These are phyloP conservation scores for Nyssa sinensis DNA, from an alignment of 148 eudicot species.

Conservation along the genomic window DNA sequence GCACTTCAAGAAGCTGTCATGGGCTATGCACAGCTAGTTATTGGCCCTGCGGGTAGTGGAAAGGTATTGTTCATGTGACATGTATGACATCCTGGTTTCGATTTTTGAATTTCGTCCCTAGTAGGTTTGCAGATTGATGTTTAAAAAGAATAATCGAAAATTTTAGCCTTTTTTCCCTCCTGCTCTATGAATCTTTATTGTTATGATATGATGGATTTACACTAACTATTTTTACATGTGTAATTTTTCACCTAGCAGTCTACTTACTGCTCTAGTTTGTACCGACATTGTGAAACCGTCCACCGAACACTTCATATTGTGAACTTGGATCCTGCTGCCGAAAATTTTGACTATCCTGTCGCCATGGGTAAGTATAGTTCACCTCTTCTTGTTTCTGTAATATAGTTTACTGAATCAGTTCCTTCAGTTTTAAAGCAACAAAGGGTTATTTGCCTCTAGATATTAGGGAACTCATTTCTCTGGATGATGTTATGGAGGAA, in stretches of 20 bases:
- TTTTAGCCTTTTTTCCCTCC: background rate
- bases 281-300: conserved; percentile 71
- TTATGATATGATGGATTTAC: background rate
- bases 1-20: conserved; percentile 21
- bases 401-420: background rate
- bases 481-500: conserved; percentile 98
- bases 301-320: conserved; percentile 65
- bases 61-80: conserved; percentile 34
- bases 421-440: background rate
- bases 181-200: too few species aligned
- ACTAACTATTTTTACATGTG: background rate
- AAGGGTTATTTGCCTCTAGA: conserved; percentile 27
- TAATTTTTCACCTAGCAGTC: conserved; percentile 37
- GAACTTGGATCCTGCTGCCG: conserved; percentile 96
- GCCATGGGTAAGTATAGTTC: conserved; percentile 52
- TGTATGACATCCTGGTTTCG: background rate
- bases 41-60: conserved; percentile 86
- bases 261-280: conserved; percentile 89
- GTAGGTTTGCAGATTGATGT: background rate
- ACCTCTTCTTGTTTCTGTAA: background rate
- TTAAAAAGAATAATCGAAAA: background rate
- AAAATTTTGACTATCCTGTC: conserved; percentile 88
- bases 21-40: conserved; percentile 90
- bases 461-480: conserved; percentile 73
- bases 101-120: background rate